Percentiles rank a stretch among this genome's conserved stretches.
phyloP scores from a whole-genome alignment of 2,329 filamentous ascomycete genomes.

The Calonectria hongkongensis region DNA sequence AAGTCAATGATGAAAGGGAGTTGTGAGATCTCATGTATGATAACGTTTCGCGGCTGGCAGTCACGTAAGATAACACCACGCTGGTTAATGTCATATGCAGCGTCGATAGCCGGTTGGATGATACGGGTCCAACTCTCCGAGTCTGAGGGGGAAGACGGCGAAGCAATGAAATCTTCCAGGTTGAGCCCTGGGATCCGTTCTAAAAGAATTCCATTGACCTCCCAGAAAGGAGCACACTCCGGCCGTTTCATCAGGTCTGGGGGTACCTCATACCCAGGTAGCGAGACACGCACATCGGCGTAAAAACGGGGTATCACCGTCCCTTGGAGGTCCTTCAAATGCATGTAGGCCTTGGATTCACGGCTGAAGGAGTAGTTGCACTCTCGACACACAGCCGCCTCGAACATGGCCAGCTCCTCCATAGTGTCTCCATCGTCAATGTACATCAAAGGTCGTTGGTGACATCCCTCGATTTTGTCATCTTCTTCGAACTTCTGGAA shows the following conservation, averaged over 20 bases:
- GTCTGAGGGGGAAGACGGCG: slow-evolving; percentile 20
- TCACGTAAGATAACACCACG: slow-evolving; percentile 29
- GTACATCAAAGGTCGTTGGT: not conserved
- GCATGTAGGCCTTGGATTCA: slow-evolving; percentile 24
- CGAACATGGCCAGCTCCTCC: slow-evolving; percentile 18
- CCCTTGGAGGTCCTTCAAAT: slow-evolving; percentile 24
- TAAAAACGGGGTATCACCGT: slow-evolving; percentile 16
- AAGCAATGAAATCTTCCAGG: slow-evolving; percentile 20
- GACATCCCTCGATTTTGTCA: not conserved
- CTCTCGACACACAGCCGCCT: slow-evolving; percentile 18
- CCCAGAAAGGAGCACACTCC: slow-evolving; percentile 6
- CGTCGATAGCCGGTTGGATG: slow-evolving; percentile 29
- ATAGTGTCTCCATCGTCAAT: not conserved
- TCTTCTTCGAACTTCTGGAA: slow-evolving; percentile 20
- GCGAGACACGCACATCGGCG: slow-evolving; percentile 28
- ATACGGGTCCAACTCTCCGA: not conserved
- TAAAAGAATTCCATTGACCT: slow-evolving; percentile 27
- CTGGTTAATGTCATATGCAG: slow-evolving; percentile 29
- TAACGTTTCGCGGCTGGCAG: slow-evolving; percentile 29
- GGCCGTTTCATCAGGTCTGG: not conserved
- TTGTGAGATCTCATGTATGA: slow-evolving; percentile 25
- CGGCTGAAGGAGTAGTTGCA: slow-evolving; percentile 9
- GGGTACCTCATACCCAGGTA: not conserved
- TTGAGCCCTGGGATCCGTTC: slow-evolving; percentile 23
- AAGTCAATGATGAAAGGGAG: slow-evolving; percentile 30